These are phyloP conservation scores for Linum lewisii DNA, from an alignment of 345 rosid species.

Conservation along the genomic window DNA sequence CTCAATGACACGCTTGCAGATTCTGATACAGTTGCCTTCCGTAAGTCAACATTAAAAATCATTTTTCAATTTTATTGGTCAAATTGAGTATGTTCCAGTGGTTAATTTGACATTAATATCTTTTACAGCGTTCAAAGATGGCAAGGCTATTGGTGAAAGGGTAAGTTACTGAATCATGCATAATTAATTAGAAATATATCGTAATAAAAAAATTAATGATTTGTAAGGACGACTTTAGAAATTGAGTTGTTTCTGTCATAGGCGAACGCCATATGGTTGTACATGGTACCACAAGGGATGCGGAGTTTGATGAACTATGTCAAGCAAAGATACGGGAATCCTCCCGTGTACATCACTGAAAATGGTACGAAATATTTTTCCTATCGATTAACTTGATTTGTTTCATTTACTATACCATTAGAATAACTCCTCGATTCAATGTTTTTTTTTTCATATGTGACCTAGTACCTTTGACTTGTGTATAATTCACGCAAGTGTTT, in stretches of 20 bases:
- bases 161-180: not conserved
- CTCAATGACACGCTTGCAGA: conserved; percentile 13
- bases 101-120: not conserved
- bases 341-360: conserved; percentile 5
- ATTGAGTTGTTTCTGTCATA: too few relatives aligned
- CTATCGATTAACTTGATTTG: not conserved
- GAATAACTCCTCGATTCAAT: too few relatives aligned
- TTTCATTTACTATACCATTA: too few relatives aligned
- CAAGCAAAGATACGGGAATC: conserved; percentile 9
- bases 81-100: not conserved
- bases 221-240: too few relatives aligned
- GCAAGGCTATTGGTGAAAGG: not conserved
- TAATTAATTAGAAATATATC: not conserved
- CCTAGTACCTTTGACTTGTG: too few relatives aligned
- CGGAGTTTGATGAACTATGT: conserved; percentile 11
- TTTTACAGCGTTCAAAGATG: not conserved
- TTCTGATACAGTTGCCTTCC: not conserved
- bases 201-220: too few relatives aligned
- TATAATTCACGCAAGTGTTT: too few relatives aligned
- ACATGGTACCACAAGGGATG: conserved; percentile 9
- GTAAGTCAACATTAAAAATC: not conserved
- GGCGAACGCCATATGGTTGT: conserved; percentile 6
- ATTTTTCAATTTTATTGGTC: not conserved
- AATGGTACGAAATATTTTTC: not conserved
- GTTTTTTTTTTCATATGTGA: too few relatives aligned